These are phyloP conservation scores for Cytospora piceae DNA, from an alignment of 2,329 filamentous ascomycete species.

Conservation along the genomic window DNA sequence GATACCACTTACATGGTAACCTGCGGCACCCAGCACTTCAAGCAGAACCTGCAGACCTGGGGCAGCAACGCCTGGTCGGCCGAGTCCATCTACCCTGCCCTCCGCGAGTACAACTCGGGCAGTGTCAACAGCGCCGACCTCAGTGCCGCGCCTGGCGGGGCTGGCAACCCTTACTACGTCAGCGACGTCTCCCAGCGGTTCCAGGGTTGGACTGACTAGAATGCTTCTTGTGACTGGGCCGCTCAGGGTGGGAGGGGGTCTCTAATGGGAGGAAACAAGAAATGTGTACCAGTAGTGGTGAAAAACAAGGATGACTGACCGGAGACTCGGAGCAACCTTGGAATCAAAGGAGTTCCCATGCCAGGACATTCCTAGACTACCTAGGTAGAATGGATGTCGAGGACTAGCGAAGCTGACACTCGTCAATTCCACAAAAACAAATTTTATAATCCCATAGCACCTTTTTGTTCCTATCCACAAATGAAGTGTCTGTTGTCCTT, in stretches of 20 bases:
- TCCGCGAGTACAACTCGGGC: conserved; percentile 47
- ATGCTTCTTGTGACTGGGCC: neutral
- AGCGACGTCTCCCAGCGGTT: conserved; percentile 20
- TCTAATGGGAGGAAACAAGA: neutral
- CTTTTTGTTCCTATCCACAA: too few relatives aligned
- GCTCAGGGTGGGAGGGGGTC: neutral
- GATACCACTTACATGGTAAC: conserved; percentile 20
- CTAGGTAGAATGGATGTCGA: too few relatives aligned
- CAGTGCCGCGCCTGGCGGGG: conserved; percentile 35
- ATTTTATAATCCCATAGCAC: too few relatives aligned
- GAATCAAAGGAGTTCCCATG: too few relatives aligned
- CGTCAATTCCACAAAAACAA: too few relatives aligned
- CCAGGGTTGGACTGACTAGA: conserved; percentile 11
- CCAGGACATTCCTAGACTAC: too few relatives aligned
- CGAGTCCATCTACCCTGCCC: conserved; percentile 44
- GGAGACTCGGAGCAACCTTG: too few relatives aligned
- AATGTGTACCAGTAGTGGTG: neutral
- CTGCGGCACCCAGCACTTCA: conserved; percentile 38
- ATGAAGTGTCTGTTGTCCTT: too few relatives aligned
- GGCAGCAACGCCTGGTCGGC: conserved; percentile 37
- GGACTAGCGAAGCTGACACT: too few relatives aligned
- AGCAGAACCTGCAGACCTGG: conserved; percentile 36
- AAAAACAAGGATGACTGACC: too few relatives aligned
- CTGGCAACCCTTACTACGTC: conserved; percentile 20
- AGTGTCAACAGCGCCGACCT: conserved; percentile 41